phyloP scores from a whole-genome alignment of 441 rosid genomes.

The Codiaeum variegatum region DNA sequence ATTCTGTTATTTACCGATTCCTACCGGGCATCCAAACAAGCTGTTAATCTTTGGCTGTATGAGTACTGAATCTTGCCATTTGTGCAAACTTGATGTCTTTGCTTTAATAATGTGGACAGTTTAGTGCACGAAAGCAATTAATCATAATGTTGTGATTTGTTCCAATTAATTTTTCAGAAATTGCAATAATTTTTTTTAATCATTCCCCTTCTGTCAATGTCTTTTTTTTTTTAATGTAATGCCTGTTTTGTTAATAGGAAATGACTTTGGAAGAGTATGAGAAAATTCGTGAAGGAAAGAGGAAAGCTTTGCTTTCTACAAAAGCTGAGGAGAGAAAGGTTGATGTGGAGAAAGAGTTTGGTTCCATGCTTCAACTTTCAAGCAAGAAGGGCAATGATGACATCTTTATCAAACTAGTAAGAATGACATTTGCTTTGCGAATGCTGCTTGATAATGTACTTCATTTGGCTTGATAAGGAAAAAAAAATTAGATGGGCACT shows the following conservation, averaged over 20 bases:
- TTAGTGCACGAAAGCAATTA: not conserved
- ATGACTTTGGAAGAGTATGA: constrained; percentile 93
- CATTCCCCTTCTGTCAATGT: no score
- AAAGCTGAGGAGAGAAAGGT: constrained; percentile 81
- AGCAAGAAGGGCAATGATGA: constrained; percentile 76
- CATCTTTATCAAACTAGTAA: constrained; percentile 82
- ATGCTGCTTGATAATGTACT: not conserved
- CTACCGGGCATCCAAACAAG: no score
- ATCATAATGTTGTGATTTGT: not conserved
- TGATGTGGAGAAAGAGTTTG: constrained; percentile 57
- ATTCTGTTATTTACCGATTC: no score
- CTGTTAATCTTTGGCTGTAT: not conserved
- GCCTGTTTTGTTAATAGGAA: constrained; percentile 35
- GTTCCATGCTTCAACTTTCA: constrained; percentile 77
- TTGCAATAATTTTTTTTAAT: no score
- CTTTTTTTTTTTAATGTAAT: not conserved
- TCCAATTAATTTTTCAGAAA: no score
- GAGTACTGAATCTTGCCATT: not conserved
- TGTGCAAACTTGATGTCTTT: not conserved
- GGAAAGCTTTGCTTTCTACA: constrained; percentile 59
- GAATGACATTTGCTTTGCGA: not conserved
- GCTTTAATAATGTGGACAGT: not conserved
- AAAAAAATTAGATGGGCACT: not conserved
- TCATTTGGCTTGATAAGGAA: not conserved
- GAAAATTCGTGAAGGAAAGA: constrained; percentile 77